Percentiles rank a stretch among this genome's conserved stretches.
Conservation (phyloP, 192 early-diverging fungal species). For the Podila horticola region DNA sequence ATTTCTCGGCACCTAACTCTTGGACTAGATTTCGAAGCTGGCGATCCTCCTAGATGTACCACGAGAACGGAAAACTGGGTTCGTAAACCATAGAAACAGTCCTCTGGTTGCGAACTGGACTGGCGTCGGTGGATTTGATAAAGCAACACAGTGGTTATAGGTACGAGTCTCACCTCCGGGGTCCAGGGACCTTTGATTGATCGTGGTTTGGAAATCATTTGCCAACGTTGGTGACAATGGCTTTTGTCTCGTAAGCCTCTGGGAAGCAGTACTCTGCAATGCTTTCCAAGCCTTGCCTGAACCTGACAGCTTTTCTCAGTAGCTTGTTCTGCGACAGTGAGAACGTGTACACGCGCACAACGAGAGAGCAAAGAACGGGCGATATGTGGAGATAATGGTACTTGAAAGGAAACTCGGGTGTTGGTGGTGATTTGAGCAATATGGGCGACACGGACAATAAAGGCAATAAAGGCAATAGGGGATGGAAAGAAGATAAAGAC, state of each 20-base stretch:
- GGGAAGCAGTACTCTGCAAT: constrained; percentile 49
- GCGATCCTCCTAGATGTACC: constrained; percentile 34
- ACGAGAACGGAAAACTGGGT: no score
- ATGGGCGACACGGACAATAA: background rate
- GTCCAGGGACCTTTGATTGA: constrained; percentile 53
- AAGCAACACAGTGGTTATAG: background rate
- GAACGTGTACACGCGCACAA: background rate
- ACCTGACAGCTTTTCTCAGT: constrained; percentile 27
- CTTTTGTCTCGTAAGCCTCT: constrained; percentile 37
- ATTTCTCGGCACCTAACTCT: constrained; percentile 46
- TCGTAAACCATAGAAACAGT: no score
- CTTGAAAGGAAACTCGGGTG: background rate
- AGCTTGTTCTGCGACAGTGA: no score
- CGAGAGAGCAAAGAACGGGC: background rate
- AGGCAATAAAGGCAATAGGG: background rate
- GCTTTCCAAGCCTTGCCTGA: constrained; percentile 47
- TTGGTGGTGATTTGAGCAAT: background rate
- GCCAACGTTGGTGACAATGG: constrained; percentile 46
- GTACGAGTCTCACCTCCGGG: constrained; percentile 25
- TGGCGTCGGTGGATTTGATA: background rate
- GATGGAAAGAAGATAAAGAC: background rate
- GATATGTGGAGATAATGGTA: background rate
- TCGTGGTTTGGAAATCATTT: constrained; percentile 49
- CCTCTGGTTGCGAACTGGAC: background rate
- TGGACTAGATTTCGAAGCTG: constrained; percentile 38